Conservation (phyloP, 345 rosid species). For the Sapria himalayana region DNA sequence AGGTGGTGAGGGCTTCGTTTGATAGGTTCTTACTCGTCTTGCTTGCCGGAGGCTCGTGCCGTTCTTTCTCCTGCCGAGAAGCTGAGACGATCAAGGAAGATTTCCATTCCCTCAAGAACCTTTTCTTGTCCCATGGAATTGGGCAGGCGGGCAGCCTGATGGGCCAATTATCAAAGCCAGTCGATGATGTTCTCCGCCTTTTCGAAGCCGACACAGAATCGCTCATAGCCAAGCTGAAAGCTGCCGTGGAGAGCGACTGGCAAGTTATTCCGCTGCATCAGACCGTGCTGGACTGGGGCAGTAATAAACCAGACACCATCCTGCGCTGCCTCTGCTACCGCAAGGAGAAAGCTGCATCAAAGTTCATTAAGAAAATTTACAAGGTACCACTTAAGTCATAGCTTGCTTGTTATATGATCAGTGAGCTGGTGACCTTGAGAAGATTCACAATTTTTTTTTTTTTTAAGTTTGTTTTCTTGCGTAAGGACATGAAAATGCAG, state of each 20-base stretch:
- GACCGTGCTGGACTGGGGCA: conserved; percentile 82
- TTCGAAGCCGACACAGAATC: conserved; percentile 62
- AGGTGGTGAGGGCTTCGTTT: conserved; percentile 71
- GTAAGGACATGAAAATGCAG: too few species aligned
- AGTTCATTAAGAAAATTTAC: conserved; percentile 69
- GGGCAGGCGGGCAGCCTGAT: conserved; percentile 67
- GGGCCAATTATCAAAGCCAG: conserved; percentile 48
- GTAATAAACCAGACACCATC: conserved; percentile 69
- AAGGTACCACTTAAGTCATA: conserved; percentile 71
- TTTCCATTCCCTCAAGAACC: conserved; percentile 64
- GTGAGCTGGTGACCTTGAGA: too few species aligned
- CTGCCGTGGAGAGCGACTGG: conserved; percentile 61
- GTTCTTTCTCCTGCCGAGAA: conserved; percentile 59
- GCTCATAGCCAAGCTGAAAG: conserved; percentile 62
- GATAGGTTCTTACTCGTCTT: conserved; percentile 82
- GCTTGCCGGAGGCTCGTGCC: conserved; percentile 90
- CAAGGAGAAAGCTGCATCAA: conserved; percentile 64
- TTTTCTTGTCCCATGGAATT: conserved; percentile 91
- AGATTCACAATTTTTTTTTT: too few species aligned
- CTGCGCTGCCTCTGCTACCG: conserved; percentile 76
- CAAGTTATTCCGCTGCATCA: conserved; percentile 78
- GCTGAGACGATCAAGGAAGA: conserved; percentile 70
- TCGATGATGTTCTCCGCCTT: conserved; percentile 55
- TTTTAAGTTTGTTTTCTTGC: too few species aligned
- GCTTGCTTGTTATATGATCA: too few species aligned